A percentile compares a stretch with the other conserved stretches of the same genome.
phyloP scores from a whole-genome alignment of 441 rosid genomes.

The Erodium moschatum region DNA sequence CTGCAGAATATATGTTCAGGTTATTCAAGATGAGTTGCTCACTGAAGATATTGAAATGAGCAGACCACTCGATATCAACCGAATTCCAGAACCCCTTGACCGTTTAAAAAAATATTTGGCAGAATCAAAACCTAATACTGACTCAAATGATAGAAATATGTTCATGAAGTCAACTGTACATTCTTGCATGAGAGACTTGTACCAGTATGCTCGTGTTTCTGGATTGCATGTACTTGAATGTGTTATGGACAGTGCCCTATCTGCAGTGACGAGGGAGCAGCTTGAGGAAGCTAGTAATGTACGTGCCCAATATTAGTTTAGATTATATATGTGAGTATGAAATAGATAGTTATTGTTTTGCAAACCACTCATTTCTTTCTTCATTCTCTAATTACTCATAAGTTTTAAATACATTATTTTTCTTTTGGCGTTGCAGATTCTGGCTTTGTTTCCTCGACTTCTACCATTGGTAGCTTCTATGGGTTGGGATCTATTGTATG shows the following conservation, averaged over 20 bases:
- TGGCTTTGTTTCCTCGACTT: slow-evolving; percentile 65
- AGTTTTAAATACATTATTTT: slow-evolving; percentile 2
- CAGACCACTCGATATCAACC: slow-evolving; percentile 42
- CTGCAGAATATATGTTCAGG: slow-evolving; percentile 36
- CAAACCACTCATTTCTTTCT: slow-evolving; percentile 2
- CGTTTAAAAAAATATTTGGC: slow-evolving; percentile 42
- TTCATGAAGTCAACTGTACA: slow-evolving; percentile 35
- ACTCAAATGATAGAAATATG: slow-evolving; percentile 32
- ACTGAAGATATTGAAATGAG: slow-evolving; percentile 47
- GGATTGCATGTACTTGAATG: slow-evolving; percentile 76
- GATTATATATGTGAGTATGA: slow-evolving; percentile 21
- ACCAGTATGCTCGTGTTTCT: slow-evolving; percentile 84
- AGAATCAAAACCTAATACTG: slow-evolving; percentile 35
- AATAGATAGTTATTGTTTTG: not conserved
- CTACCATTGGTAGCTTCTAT: slow-evolving; percentile 79
- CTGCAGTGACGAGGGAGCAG: slow-evolving; percentile 57
- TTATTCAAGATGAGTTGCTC: slow-evolving; percentile 64
- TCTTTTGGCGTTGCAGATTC: slow-evolving; percentile 43
- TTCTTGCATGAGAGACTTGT: slow-evolving; percentile 73
- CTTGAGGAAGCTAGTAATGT: slow-evolving; percentile 85
- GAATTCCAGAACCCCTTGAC: slow-evolving; percentile 61
- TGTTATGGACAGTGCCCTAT: slow-evolving; percentile 63
- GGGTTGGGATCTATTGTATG: slow-evolving; percentile 92
- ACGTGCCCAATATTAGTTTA: slow-evolving; percentile 34
- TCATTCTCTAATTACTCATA: slow-evolving; percentile 10